phyloP scores from a whole-genome alignment of 164 flowering plant genomes.

The Nelumbo lutea region DNA sequence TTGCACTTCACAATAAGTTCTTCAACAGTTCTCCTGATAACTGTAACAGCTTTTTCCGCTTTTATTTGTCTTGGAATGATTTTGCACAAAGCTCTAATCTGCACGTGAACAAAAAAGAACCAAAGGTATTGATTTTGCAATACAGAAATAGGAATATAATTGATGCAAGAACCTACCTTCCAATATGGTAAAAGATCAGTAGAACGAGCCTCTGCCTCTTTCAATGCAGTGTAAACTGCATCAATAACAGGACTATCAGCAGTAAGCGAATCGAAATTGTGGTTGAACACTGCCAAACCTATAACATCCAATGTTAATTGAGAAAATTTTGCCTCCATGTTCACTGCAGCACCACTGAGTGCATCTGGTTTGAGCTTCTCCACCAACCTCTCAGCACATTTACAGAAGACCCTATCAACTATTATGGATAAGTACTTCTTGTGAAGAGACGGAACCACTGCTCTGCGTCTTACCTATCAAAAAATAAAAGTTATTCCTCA shows the following conservation, averaged over 20 bases:
- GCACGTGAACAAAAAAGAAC: conserved; percentile 11
- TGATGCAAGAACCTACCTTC: conserved; percentile 45
- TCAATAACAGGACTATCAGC: conserved; percentile 87
- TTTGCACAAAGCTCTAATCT: conserved; percentile 70
- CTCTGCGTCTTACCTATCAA: conserved; percentile 77
- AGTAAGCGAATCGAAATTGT: conserved; percentile 77
- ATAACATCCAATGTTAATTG: conserved; percentile 90
- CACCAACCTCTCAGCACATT: conserved; percentile 76
- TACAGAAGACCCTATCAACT: conserved; percentile 84
- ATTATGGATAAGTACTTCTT: conserved; percentile 82
- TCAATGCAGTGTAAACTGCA: conserved; percentile 86
- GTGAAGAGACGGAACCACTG: conserved; percentile 97
- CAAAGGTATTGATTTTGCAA: not conserved
- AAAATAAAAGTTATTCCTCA: conserved; percentile 15
- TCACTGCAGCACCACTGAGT: conserved; percentile 53
- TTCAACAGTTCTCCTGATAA: conserved; percentile 74
- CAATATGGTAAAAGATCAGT: conserved; percentile 86
- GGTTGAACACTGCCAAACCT: conserved; percentile 86
- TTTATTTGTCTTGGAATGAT: conserved; percentile 84
- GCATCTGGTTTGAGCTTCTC: conserved; percentile 65
- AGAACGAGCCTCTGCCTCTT: conserved; percentile 90
- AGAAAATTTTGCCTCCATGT: conserved; percentile 89
- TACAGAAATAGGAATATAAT: not conserved
- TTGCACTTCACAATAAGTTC: conserved; percentile 75
- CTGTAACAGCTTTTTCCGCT: conserved; percentile 76